These are phyloP conservation scores for Trichoderma sp. DNA, from an alignment of 2,329 filamentous ascomycete species.

Conservation along the genomic window DNA sequence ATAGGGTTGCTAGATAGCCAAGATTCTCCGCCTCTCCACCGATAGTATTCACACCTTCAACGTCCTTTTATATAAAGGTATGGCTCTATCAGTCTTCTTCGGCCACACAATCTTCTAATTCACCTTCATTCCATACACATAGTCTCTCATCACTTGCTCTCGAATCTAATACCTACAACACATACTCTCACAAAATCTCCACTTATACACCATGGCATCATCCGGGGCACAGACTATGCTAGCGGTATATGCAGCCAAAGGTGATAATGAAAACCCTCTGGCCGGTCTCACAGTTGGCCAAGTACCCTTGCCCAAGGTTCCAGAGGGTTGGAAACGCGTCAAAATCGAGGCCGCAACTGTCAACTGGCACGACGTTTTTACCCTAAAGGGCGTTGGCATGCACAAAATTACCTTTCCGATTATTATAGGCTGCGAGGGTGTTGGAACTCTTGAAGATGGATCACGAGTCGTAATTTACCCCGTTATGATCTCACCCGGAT, in stretches of 20 bases:
- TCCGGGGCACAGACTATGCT: constrained; percentile 1
- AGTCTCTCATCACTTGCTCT: neutral
- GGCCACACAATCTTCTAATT: neutral
- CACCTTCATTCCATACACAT: neutral
- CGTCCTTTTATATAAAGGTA: neutral
- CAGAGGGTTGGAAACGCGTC: constrained; percentile 9
- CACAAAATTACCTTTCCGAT: neutral
- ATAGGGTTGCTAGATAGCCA: neutral
- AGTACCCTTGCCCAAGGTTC: neutral
- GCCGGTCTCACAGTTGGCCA: neutral
- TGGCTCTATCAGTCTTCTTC: neutral
- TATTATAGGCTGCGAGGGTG: neutral
- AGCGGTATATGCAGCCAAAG: constrained; percentile 1
- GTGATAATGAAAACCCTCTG: neutral
- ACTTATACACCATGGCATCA: neutral
- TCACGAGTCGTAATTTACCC: constrained; percentile 5
- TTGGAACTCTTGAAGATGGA: constrained; percentile 14
- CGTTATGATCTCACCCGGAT: neutral
- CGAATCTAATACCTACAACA: neutral
- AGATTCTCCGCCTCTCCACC: neutral
- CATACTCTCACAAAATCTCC: neutral
- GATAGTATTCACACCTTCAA: neutral
- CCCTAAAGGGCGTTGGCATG: neutral
- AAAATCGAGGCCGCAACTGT: neutral
- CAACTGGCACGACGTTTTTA: constrained; percentile 14